A percentile compares a stretch with the other conserved stretches of the same genome.
phyloP scores from a whole-genome alignment of 805 yeast species.

The Cyberlindnera bimundalis region DNA sequence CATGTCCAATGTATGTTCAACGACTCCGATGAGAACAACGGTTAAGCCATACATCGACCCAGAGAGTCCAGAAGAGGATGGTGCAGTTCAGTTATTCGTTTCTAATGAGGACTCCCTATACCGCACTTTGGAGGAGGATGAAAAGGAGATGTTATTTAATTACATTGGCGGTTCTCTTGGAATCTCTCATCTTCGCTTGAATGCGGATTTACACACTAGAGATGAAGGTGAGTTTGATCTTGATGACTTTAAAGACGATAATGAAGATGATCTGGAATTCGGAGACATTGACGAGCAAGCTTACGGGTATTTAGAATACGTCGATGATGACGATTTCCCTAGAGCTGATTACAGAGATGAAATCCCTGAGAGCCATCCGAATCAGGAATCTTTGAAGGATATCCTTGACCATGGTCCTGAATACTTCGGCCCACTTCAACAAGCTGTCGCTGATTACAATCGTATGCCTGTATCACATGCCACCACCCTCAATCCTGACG shows the following conservation, averaged over 20 bases:
- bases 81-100: constrained; percentile 11
- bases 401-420: too few species aligned
- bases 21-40: constrained; percentile 15
- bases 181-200: not conserved
- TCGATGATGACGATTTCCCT: not conserved
- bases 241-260: too few species aligned
- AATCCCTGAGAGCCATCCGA: too few species aligned
- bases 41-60: constrained; percentile 15
- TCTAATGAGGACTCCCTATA: constrained; percentile 20
- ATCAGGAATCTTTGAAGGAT: too few species aligned
- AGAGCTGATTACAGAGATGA: not conserved
- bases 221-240: too few species aligned
- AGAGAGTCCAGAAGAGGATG: not conserved
- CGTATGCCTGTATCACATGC: too few species aligned
- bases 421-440: too few species aligned
- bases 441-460: too few species aligned
- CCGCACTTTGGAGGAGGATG: constrained; percentile 20
- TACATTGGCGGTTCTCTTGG: constrained; percentile 14
- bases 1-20: constrained; percentile 13
- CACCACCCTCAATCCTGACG: constrained; percentile 7
- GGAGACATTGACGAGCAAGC: not conserved
- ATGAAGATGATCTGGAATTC: too few species aligned
- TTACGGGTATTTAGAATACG: not conserved
- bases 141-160: constrained; percentile 16
- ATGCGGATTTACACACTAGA: too few species aligned